These are phyloP conservation scores for Scopulariopsis brevicaulis DNA, from an alignment of 2,329 filamentous ascomycete species.

Conservation along the genomic window DNA sequence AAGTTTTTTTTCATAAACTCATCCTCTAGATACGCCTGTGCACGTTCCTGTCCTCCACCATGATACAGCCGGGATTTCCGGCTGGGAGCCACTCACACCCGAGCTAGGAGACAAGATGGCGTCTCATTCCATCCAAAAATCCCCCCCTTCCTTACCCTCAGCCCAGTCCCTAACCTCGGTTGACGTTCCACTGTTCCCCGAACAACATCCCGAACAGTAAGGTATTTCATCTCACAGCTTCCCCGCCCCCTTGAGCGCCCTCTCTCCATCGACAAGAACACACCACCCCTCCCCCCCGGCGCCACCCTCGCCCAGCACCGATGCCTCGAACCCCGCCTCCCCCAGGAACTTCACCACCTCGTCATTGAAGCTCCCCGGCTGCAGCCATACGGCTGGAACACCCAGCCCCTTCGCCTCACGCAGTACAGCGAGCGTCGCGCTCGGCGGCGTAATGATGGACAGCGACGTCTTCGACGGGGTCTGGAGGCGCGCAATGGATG, in stretches of 20 bases:
- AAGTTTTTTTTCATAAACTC: too few relatives aligned
- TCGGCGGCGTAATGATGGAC: conserved; percentile 79
- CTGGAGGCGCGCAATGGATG: conserved; percentile 53
- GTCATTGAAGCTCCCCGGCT: conserved; percentile 80
- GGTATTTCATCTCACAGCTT: conserved; percentile 39
- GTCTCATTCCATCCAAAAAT: too few relatives aligned
- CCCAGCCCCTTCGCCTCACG: conserved; percentile 66
- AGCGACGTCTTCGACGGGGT: conserved; percentile 61
- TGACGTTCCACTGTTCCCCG: too few relatives aligned
- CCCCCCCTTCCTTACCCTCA: too few relatives aligned
- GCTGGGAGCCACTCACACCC: too few relatives aligned
- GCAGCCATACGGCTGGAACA: conserved; percentile 71
- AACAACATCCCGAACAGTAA: too few relatives aligned
- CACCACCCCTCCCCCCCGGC: conserved; percentile 70
- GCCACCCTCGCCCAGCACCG: conserved; percentile 55
- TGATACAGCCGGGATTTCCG: too few relatives aligned
- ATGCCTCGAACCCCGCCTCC: conserved; percentile 53
- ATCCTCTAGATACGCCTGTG: too few relatives aligned
- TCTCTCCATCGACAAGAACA: conserved; percentile 74
- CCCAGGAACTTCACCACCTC: conserved; percentile 59
- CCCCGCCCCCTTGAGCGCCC: conserved; percentile 42
- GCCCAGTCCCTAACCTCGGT: too few relatives aligned
- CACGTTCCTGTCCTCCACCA: too few relatives aligned
- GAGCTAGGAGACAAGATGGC: too few relatives aligned
- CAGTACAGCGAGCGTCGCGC: conserved; percentile 62